Evolutionary conservation across 192 early-diverging fungal genomes (phyloP).

Genomic region (Chytriomyces hyalinus): DNA sequence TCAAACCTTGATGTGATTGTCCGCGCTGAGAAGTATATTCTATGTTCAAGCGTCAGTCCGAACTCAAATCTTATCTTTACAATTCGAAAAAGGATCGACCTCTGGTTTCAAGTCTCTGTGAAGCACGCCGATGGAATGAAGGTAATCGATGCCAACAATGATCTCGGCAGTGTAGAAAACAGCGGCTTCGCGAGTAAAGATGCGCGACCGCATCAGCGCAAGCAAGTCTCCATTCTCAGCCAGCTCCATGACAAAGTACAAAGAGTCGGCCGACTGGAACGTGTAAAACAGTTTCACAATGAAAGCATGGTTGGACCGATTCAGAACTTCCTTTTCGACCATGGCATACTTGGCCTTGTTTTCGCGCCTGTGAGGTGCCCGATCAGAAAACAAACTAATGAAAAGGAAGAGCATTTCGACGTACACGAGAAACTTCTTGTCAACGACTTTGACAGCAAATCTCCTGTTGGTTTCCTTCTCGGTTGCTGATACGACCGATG

Average conservation of each 20-base stretch:
- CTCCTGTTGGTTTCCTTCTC: slow-evolving; percentile 71
- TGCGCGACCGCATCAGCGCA: slow-evolving; percentile 64
- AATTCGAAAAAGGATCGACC: slow-evolving; percentile 11
- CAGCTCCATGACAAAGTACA: slow-evolving; percentile 93
- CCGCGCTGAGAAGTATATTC: slow-evolving; percentile 82
- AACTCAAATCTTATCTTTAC: neutral
- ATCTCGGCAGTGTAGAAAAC: slow-evolving; percentile 91
- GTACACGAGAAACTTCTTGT: slow-evolving; percentile 54
- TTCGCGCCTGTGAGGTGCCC: slow-evolving; percentile 56
- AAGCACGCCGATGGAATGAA: slow-evolving; percentile 80
- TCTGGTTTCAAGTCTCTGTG: slow-evolving; percentile 98
- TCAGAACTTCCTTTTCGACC: slow-evolving; percentile 91
- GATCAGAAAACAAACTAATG: neutral
- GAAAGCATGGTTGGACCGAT: slow-evolving; percentile 83
- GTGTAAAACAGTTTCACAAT: slow-evolving; percentile 79
- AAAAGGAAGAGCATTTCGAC: neutral
- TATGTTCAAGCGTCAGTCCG: neutral
- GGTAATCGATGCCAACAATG: slow-evolving; percentile 81
- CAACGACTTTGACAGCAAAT: slow-evolving; percentile 88
- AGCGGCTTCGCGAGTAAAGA: slow-evolving; percentile 75
- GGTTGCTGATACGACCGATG: slow-evolving; percentile 82
- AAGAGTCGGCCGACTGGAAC: slow-evolving; percentile 86
- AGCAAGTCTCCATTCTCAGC: slow-evolving; percentile 92
- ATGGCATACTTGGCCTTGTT: slow-evolving; percentile 97
- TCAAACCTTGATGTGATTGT: slow-evolving; percentile 82